These are phyloP conservation scores for Bolboschoenus planiculmis DNA, from an alignment of 176 grass and related monocot genomes.

Conservation along the genomic window DNA sequence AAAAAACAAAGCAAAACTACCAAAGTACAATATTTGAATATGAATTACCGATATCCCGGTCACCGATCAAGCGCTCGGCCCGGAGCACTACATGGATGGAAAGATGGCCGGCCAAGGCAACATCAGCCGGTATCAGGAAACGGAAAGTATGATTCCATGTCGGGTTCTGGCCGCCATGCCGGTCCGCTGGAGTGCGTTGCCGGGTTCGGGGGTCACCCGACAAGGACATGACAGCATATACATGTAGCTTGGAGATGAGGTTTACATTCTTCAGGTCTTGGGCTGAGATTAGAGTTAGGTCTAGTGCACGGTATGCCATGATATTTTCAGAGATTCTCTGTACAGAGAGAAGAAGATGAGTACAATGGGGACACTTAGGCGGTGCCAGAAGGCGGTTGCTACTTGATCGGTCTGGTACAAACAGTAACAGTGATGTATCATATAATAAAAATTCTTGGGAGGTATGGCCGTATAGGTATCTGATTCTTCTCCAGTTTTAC, in stretches of 20 bases:
- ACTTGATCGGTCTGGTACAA: too few species aligned
- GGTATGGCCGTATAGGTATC: too few species aligned
- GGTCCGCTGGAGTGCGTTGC: slow-evolving; percentile 50
- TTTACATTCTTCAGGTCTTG: slow-evolving; percentile 64
- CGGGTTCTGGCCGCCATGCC: slow-evolving; percentile 47
- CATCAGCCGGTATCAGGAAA: slow-evolving; percentile 37
- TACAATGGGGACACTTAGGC: not conserved
- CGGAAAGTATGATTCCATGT: slow-evolving; percentile 54
- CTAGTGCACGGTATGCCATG: slow-evolving; percentile 58
- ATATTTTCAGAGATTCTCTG: not conserved
- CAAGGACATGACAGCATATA: slow-evolving; percentile 56
- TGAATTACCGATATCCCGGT: slow-evolving; percentile 55
- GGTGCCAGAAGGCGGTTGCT: not conserved
- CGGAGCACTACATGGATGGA: slow-evolving; percentile 64
- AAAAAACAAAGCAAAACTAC: not conserved
- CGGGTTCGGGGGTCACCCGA: slow-evolving; percentile 32
- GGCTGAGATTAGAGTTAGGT: slow-evolving; percentile 60
- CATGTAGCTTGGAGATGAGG: slow-evolving; percentile 53
- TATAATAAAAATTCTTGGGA: too few species aligned
- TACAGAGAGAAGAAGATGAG: not conserved
- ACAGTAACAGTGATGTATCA: too few species aligned
- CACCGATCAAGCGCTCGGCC: slow-evolving; percentile 44
- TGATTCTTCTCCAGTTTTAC: too few species aligned
- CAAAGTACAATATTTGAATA: not conserved
- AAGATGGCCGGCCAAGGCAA: not conserved